Conservation (phyloP, 257 asterid species). For the Pogostemon cablin region DNA sequence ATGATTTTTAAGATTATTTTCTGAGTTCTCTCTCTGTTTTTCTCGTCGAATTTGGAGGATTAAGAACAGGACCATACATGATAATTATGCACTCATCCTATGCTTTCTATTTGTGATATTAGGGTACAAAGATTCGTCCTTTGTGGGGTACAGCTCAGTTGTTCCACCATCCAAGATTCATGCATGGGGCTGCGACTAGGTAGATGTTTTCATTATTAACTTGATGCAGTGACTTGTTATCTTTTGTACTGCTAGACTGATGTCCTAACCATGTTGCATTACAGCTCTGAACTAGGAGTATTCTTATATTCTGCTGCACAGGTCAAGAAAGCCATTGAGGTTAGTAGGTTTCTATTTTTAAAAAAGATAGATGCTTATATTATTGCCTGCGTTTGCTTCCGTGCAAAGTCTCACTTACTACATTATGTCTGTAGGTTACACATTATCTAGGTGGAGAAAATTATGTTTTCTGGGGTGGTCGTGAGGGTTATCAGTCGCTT, state of each 20-base stretch:
- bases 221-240: neutral
- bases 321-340: conserved; percentile 97
- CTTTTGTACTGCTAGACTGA: conserved; percentile 5
- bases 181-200: conserved; percentile 99
- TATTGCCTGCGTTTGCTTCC: neutral
- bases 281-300: conserved; percentile 83
- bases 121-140: conserved; percentile 77
- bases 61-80: neutral
- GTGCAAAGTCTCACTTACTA: conserved; percentile 5
- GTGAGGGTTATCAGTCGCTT: conserved; percentile 96
- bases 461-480: conserved; percentile 98
- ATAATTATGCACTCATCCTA: neutral
- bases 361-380: neutral
- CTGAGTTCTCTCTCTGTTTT: neutral
- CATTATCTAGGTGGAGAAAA: conserved; percentile 98
- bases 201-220: conserved; percentile 27
- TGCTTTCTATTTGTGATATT: conserved; percentile 15
- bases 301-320: conserved; percentile 80
- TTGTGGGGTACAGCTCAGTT: conserved; percentile 99
- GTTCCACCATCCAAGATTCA: conserved; percentile 60
- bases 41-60: neutral
- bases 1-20: neutral
- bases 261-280: conserved; percentile 22
- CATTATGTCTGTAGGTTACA: conserved; percentile 64
- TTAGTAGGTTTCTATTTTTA: conserved; percentile 31